Percentiles rank a stretch among this genome's conserved stretches.
Evolutionary conservation across 306 rosid species (phyloP).

Genomic region (Trifolium dubium): DNA sequence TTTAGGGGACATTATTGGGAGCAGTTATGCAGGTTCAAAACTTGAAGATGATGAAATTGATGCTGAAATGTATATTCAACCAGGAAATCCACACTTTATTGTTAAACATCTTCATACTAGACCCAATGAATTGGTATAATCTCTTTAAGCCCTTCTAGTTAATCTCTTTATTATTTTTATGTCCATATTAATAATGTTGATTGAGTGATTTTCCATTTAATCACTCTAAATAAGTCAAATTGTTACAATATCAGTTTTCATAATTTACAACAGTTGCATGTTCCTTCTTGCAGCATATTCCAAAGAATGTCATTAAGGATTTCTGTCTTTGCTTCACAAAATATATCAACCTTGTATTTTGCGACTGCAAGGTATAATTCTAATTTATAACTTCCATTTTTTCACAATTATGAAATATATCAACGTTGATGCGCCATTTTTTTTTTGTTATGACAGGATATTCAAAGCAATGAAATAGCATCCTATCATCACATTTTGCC

Average conservation of each 20-base stretch:
- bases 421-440: too few relatives aligned
- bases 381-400: not conserved
- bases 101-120: not conserved
- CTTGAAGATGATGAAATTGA: not conserved
- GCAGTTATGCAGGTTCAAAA: not conserved
- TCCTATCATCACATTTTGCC: constrained; percentile 7
- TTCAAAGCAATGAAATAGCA: not conserved
- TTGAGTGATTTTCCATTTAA: too few relatives aligned
- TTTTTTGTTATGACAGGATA: constrained; percentile 32
- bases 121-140: constrained; percentile 43
- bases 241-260: constrained; percentile 13
- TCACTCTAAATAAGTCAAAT: not conserved
- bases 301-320: constrained; percentile 4
- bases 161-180: too few relatives aligned
- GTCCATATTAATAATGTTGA: too few relatives aligned
- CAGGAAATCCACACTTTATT: constrained; percentile 30
- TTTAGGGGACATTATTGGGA: not conserved
- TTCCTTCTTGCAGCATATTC: constrained; percentile 36
- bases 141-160: too few relatives aligned
- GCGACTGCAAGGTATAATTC: constrained; percentile 35
- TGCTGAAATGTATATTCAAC: constrained; percentile 24
- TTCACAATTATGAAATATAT: not conserved
- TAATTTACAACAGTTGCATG: not conserved
- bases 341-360: constrained; percentile 26
- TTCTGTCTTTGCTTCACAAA: constrained; percentile 7